Conservation (phyloP, 148 eudicot genomes). For the Limonium bicolor region DNA sequence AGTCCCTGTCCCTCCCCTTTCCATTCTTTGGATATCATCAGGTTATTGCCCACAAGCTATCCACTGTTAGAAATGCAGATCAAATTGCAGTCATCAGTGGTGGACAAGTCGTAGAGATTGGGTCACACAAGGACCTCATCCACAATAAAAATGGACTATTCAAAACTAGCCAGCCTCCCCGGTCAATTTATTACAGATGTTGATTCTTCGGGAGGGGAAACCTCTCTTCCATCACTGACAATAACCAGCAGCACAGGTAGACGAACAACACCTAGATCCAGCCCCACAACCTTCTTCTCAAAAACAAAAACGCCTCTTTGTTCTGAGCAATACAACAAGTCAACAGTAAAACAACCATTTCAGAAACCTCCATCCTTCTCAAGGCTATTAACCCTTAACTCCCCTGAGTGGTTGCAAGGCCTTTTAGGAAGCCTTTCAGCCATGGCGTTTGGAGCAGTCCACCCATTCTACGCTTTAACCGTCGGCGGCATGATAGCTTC, state of each 20-base stretch:
- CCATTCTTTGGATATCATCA: slow-evolving; percentile 7
- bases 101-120: slow-evolving; percentile 49
- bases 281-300: slow-evolving; percentile 31
- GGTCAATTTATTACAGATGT: too few species aligned
- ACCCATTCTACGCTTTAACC: slow-evolving; percentile 81
- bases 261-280: slow-evolving; percentile 37
- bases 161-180: slow-evolving; percentile 51
- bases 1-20: too few species aligned
- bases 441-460: slow-evolving; percentile 54
- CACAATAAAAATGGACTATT: slow-evolving; percentile 42
- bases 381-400: slow-evolving; percentile 48
- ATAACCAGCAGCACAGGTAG: slow-evolving; percentile 42
- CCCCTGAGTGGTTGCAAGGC: slow-evolving; percentile 74
- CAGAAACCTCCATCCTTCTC: slow-evolving; percentile 31
- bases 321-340: too few species aligned
- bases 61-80: slow-evolving; percentile 78
- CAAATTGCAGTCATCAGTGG: slow-evolving; percentile 51
- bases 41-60: slow-evolving; percentile 94
- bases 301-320: slow-evolving; percentile 1
- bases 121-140: slow-evolving; percentile 54
- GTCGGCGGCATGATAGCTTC: slow-evolving; percentile 91
- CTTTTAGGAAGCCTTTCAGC: slow-evolving; percentile 66
- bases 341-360: background rate
- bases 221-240: slow-evolving; percentile 20
- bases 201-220: slow-evolving; percentile 16